Evolutionary conservation across 345 rosid species (phyloP).

Genomic region (Cochlearia excelsa): DNA sequence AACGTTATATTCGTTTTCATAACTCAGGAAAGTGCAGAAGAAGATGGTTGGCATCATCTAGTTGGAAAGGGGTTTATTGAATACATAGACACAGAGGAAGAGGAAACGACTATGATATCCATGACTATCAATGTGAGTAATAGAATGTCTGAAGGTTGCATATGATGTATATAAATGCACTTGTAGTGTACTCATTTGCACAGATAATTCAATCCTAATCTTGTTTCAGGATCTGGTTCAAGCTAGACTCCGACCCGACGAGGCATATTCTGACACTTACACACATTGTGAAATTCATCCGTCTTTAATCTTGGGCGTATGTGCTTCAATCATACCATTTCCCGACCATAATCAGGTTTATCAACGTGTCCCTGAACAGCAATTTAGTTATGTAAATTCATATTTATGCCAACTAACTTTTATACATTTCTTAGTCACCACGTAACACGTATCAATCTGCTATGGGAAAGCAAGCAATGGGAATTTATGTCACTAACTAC

Average conservation of each 20-base stretch:
- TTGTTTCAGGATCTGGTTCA: slow-evolving; percentile 79
- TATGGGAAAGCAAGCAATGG: slow-evolving; percentile 99
- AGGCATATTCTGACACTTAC: slow-evolving; percentile 82
- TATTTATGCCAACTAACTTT: slow-evolving; percentile 13
- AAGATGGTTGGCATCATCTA: slow-evolving; percentile 93
- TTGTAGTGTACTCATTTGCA: slow-evolving; percentile 1
- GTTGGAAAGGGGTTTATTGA: slow-evolving; percentile 86
- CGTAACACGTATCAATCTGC: slow-evolving; percentile 99
- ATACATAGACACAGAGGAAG: slow-evolving; percentile 96
- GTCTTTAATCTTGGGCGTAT: slow-evolving; percentile 89
- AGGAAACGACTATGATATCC: slow-evolving; percentile 98
- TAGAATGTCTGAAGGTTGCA: neutral
- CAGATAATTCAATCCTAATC: slow-evolving; percentile 17
- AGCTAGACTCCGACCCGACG: slow-evolving; percentile 68
- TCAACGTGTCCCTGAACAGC: slow-evolving; percentile 9
- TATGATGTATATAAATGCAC: neutral
- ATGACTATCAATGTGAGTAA: slow-evolving; percentile 93
- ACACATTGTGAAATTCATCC: slow-evolving; percentile 99
- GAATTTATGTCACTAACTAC: slow-evolving; percentile 95
- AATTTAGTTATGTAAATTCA: neutral
- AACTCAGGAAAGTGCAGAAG: slow-evolving; percentile 75
- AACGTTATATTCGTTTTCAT: slow-evolving; percentile 17
- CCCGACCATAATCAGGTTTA: slow-evolving; percentile 97
- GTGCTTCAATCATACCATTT: slow-evolving; percentile 98
- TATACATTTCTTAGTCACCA: slow-evolving; percentile 57